A percentile compares a stretch with the other conserved stretches of the same genome.
Conservation (phyloP, 1,139 yeast species). For the Yamadazyma triangularis region DNA sequence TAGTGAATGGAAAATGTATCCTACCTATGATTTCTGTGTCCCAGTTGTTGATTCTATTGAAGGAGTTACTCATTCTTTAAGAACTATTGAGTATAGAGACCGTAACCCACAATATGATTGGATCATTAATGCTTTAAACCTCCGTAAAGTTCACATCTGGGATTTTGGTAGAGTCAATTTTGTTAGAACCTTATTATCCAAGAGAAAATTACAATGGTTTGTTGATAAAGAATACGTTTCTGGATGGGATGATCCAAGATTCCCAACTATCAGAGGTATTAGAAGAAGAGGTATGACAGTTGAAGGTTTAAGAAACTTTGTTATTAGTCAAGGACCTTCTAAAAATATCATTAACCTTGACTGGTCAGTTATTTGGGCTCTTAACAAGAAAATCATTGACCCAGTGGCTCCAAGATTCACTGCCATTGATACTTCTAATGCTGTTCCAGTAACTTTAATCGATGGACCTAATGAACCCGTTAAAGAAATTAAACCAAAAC, state of each 20-base stretch:
- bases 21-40: conserved; percentile 97
- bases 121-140: conserved; percentile 75
- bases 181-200: conserved; percentile 87
- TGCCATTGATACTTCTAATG: conserved; percentile 60
- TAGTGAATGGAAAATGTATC: conserved; percentile 85
- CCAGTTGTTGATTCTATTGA: conserved; percentile 92
- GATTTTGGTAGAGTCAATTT: conserved; percentile 96
- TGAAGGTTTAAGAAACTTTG: conserved; percentile 90
- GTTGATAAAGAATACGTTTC: conserved; percentile 82
- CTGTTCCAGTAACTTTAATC: conserved; percentile 59
- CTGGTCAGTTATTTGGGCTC: conserved; percentile 96
- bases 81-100: conserved; percentile 97
- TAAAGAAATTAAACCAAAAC: conserved; percentile 79
- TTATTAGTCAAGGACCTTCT: conserved; percentile 94
- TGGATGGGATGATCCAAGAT: conserved; percentile 98
- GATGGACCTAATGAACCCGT: conserved; percentile 66
- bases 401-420: conserved; percentile 95
- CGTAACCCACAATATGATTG: conserved; percentile 97
- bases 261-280: conserved; percentile 98
- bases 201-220: conserved; percentile 98
- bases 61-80: conserved; percentile 95
- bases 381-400: conserved; percentile 92
- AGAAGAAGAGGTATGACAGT: conserved; percentile 99
- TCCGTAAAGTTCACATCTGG: conserved; percentile 94
- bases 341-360: conserved; percentile 93